Evolutionary conservation across 805 yeast species (phyloP), one percentile per base, ranked within the genome.

Genomic region (Metschnikowia hibisci): DNA sequence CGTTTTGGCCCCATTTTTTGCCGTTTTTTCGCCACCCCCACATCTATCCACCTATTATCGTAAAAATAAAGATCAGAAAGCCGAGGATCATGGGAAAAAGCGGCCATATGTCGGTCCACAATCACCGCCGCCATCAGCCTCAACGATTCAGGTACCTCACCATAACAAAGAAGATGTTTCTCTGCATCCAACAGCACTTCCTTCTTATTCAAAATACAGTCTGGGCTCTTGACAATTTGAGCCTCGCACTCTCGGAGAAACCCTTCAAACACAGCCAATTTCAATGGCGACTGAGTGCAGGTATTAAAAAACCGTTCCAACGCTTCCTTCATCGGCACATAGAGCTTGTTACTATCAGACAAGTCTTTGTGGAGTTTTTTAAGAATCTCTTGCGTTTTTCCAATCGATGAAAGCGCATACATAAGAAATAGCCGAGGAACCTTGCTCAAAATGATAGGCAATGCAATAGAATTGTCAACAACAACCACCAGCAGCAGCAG

Each of bases 401-500:
- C 81, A 6, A 84, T 76, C 39, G 85, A 84, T 3, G 81, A 77
- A 37, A 84, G 71, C 0, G 86, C 81, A 51, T 84, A 82, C 55
- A 80, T 67, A 50, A 84, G 67, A 46, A 85, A 73, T 2, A 84
- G 73, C 42, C 93, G 64, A 4, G 90, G 86, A 41, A 85, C 81
- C 57, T 83, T 83, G 35, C 86, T 78, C 46, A 84, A 66, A 39
- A 84, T 57, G 5, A 85, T 63, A 1, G 88, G 82, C 11, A 81
- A 58, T 0, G 73, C 82, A 13, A 82, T 58, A 1, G 78, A 70
- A 47, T 64, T 68, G 26, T 54, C 46, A 13, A 59, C 42, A 8
- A 53, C 54, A 14, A 70, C 48, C 10, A 46, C 51, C 32, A 57
- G 47, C 27, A 48, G 46, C 2, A 45, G 33, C 5, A 55, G 49